Evolutionary conservation across 768 basidiomycete genomes (phyloP), one percentile per base, ranked within the genome.

Genomic region (Collybia sp.): DNA sequence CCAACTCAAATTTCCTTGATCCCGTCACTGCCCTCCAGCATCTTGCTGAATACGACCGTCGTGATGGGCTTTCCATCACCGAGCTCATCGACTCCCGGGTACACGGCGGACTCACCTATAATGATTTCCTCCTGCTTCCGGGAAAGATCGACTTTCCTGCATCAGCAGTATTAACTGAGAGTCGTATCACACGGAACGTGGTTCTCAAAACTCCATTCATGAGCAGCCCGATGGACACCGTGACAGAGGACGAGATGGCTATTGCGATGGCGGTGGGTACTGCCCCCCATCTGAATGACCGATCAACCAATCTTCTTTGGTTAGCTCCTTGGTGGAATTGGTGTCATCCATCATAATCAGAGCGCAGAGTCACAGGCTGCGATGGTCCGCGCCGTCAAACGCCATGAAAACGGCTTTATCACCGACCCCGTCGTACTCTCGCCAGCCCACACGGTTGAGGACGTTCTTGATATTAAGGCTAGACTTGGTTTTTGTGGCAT

Each of bases 211-310:
- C 93, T 0, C 96, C 95, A 0, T 95, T 99, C 70, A 74, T 97
- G 73, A 95, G 92, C 64, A 94, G 91, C 43, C 95, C 96, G 12
- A 99, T 99, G 96, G 96, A 99, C 71, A 99, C 96, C 38, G 96
- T 98, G 56, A 98, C 96, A 1, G 96, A 97, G 68, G 82, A 78
- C 44, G 83, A 90, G 49, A 95, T 94, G 90, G 92, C 91, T 25
- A 92, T 95, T 61, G 72, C 85, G 42, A 83, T 95, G 77, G 92
- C 93, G 66, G 90, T 93, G 64, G 70, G 86, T 67, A 45, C 53
- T 30, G 42, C 40, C 40, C 40, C 39, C 18, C 40, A 30, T 45
- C 40, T 44, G 33, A 44, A 48, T 46, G 41, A 46, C 38, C 43
- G 25, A 8, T 8, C 56, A 55, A 51, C 56, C 48, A 32, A 53